Evolutionary conservation across 2,329 filamentous ascomycete genomes (phyloP), one percentile per base, ranked within the genome.

Genomic region (Beauveria rudraprayagi): DNA sequence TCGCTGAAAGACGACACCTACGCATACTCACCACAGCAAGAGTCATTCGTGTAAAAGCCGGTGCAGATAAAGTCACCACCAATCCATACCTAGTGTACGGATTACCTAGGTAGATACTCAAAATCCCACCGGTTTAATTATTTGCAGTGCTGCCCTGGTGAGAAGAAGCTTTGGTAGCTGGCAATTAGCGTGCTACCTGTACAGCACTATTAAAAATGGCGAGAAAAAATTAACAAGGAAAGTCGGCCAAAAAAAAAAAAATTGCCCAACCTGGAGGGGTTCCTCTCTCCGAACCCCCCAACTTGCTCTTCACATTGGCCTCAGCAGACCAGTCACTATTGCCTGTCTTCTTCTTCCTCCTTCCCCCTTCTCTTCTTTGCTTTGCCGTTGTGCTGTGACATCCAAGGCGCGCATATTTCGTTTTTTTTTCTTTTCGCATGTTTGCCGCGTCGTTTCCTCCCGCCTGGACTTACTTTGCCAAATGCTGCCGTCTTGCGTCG

Each of bases 281-380:
- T 43, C 34, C 46, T 16, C 24, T 34, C 17, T 11, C 55, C 46
- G 34, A 58, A 50, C 56, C 56, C 56, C 46, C 46, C 34, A 37
- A 43, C 34, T 43, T 50, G 44, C 46, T 58, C 61, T 66, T 61
- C 64, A 63, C 28, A 56, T 58, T 58, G 34, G 22, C 59, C 37
- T 61, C 53, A 50, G 11, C 17, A 30, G 24, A 41, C 55, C 17
- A 50, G 56, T 58, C 56, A 58, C 46, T 22, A 40, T 50, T 50
- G 16, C 55, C n/a, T 24, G 16, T 47, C 34, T 65, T 67, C 14
- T 37, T 37, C 34, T 67, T 63, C 34, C 51, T 43, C 44, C 11
- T 51, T 64, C 66, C 67, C 64, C 17, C 22, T 30, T 30, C 10
- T 37, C 30, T 17, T 24, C 22, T 43, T 50, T 43, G 19, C 43